Base-by-base conservation (phyloP, 2,329 filamentous ascomycete species). In the Anthostomella pinea region DNA sequence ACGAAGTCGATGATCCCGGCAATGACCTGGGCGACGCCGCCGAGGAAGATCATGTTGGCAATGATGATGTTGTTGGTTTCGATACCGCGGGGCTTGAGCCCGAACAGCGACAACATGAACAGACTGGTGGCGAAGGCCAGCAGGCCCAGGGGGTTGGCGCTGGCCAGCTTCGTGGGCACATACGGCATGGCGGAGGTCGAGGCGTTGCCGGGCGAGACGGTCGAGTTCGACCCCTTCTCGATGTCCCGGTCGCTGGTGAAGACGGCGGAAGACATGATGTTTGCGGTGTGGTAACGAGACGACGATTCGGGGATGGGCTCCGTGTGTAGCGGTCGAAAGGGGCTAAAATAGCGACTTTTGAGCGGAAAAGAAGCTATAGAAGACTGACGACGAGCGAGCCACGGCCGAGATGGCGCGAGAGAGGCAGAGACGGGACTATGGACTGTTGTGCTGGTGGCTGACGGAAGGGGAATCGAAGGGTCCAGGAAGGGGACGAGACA, bases 111-210 rank as follows among this genome's bases (percentile, higher is more conserved):
- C 29, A 53, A 38, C 38, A 51, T 49, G 41, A 49, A 53, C 8
- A 53, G 39, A 48, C 57, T 55, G 21, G 61, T 62, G 2, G 58
- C 62, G 43, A 65, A 65, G 29, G 62, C 63, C 2, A 65, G 52
- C 10, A 65, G 51, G 37, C 62, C 62, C 17, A 65, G 39, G 48
- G 56, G 37, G 38, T 49, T 51, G 40, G 49, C 46, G 22, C 41
- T 48, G 38, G 46, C 49, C 18, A 53, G 41, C 38, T 49, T 49
- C 18, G 46, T 49, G 34, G 36, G 35, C 19, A 32, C 30, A 19
- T 32, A 24, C n/a, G 30, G 30, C 30, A 38, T 43, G 43, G 30
- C 32, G 33, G 33, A 26, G 33, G n/a, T n/a, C n/a, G n/a, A n/a
- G 30, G 30, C 10, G 13, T 33, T 40, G 21, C 39, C 39, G 18